Percentiles rank a stretch among this genome's conserved stretches.
Conservation (phyloP, 768 basidiomycete genomes). For the Agaricus bisporus region DNA sequence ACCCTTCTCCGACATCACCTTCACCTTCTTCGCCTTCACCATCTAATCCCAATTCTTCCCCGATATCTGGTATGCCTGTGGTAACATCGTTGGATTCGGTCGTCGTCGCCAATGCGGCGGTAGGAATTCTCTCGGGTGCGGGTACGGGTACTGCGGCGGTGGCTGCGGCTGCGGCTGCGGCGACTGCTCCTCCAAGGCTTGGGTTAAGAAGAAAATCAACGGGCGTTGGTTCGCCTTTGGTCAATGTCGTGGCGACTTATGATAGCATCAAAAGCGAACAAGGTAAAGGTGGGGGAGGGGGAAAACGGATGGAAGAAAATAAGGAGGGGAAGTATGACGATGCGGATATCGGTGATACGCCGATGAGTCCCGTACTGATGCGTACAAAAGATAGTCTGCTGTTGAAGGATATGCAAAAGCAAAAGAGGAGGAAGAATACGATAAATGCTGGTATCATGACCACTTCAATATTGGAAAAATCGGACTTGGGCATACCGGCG, state of each 20-base stretch:
- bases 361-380: constrained; percentile 3
- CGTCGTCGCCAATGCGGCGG: too few species aligned
- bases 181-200: not conserved
- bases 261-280: not conserved
- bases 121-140: not conserved
- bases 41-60: too few species aligned
- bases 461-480: not conserved
- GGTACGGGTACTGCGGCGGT: not conserved
- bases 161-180: not conserved
- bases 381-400: constrained; percentile 2
- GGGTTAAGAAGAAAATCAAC: not conserved
- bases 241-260: not conserved
- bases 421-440: not conserved
- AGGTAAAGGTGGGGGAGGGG: not conserved
- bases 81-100: not conserved
- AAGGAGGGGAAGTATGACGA: too few species aligned
- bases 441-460: too few species aligned
- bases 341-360: not conserved
- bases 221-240: not conserved
- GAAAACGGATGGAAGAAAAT: too few species aligned
- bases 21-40: too few species aligned
- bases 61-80: not conserved
- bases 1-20: too few species aligned
- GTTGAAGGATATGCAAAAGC: not conserved
- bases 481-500: not conserved